Evolutionary conservation across 2,329 filamentous ascomycete genomes (phyloP), one percentile per base, ranked within the genome.

Genomic region (Colletotrichum acutatum): DNA sequence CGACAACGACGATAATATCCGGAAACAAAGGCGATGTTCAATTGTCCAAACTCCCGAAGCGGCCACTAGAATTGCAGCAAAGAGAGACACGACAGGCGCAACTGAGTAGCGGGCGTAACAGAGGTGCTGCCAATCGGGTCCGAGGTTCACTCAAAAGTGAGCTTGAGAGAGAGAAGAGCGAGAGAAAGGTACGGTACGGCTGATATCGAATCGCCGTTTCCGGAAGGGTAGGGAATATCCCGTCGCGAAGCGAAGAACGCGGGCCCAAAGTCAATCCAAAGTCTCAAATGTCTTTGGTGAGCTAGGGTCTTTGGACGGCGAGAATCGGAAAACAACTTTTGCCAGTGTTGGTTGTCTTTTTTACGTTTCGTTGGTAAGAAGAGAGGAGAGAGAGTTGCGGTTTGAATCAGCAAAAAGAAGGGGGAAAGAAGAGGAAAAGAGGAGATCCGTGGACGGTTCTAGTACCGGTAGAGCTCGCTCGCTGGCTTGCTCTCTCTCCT

Each of bases 201-300:
- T 52, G 26, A 49, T 64, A 22, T 34, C 53, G 37, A 53, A 37
- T 57, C 60, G 66, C 66, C 60, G 66, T 59, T 54, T 54, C 46
- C 63, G 42, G 66, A 69, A 71, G 61, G 32, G 68, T 66, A 66
- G 56, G 71, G 66, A 65, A 57, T 71, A 71, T 53, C 67, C 67
- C 60, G 71, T 70, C 61, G 59, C 59, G 16, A 59, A 66, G 62
- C 42, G 53, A 56, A 53, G 54, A 57, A 49, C n/a, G 53, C 22
- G 60, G 53, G 12, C n/a, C 22, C 54, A 66, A 59, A 37, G 65
- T 32, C 34, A 66, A 63, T 46, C 66, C 46, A 34, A 54, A 64
- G 53, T 42, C 12, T 61, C 67, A 32, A 61, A 65, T 61, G 61
- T 37, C 53, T 34, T n/a, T 61, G 56, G 46, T 32, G 46, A 49